Base-by-base conservation (phyloP, 2,329 filamentous ascomycete species). In the Harringtonia aguacate region DNA sequence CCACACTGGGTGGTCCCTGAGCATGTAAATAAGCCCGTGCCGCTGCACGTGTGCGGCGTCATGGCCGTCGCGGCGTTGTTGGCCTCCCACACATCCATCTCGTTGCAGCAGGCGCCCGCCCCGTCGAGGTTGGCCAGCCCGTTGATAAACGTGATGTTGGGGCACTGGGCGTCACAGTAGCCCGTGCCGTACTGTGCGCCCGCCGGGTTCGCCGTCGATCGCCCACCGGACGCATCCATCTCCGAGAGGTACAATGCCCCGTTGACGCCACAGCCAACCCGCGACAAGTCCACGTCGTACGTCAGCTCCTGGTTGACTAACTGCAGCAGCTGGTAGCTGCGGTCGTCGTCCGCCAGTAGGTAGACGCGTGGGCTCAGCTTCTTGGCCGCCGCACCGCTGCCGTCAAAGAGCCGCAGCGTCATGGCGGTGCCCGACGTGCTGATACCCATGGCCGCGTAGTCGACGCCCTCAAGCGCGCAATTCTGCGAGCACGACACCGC, bases 221-320 rank as follows among this genome's bases (percentile, higher is more conserved):
- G 46, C 24, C 75, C 76, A 52, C 77, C 78, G 51, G 78, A 73
- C 4, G 67, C 61, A 20, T 76, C 70, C 76, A 82, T 81, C 54
- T 70, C 63, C 29, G 72, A 66, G 29, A 81, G 70, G 62, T 80
- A 80, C 35, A 81, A 59, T 20, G 77, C 77, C 45, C 76, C 77
- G 59, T 82, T 81, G 51, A 81, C 61, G 46, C 79, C 79, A 53
- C 78, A 82, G 40, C 71, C 70, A n/a, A 79, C 64, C 48, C 69
- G 66, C 37, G 75, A 79, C 35, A 77, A 66, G 57, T 81, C 77
- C n/a, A 80, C 75, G 44, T 79, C 75, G 48, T 81, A 79, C 17
- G 72, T 73, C 54, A 82, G 70, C 56, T 81, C 77, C 54, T 73
- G 63, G 59, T 73, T 72, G 45, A 71, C 64, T 41, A 80, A 62